phyloP scores from a whole-genome alignment of 2,329 filamentous ascomycete genomes.

The Mariannaea sp. region DNA sequence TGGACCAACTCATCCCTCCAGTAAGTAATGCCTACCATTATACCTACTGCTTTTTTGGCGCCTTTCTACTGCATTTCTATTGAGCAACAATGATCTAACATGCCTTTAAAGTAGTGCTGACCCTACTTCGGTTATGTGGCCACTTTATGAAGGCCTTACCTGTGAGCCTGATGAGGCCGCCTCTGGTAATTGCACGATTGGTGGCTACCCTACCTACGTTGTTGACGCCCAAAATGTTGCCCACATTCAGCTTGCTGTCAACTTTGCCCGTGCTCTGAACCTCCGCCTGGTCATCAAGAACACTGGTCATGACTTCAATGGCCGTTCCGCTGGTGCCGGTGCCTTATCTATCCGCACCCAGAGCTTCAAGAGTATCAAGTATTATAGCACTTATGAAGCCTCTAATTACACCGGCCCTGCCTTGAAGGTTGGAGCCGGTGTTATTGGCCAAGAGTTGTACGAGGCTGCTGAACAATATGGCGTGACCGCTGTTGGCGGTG shows the following conservation, averaged over 20 bases:
- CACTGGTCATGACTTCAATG: conserved; percentile 57
- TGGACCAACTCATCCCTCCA: conserved; percentile 37
- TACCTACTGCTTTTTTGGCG: too few relatives aligned
- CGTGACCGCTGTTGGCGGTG: conserved; percentile 57
- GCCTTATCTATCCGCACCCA: too few relatives aligned
- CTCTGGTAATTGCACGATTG: conserved; percentile 42
- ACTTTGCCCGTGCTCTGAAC: conserved; percentile 51
- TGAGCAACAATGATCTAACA: conserved; percentile 5
- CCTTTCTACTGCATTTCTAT: background rate
- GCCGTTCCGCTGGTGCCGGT: conserved; percentile 42
- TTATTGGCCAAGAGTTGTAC: conserved; percentile 54
- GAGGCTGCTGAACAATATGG: conserved; percentile 51
- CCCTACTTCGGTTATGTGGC: conserved; percentile 49
- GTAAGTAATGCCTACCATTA: conserved; percentile 17
- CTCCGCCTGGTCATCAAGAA: conserved; percentile 53
- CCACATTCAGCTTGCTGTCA: conserved; percentile 52
- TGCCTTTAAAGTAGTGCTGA: conserved; percentile 38
- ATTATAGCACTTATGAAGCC: conserved; percentile 47
- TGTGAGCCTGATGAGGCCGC: conserved; percentile 39
- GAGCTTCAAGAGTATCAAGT: conserved; percentile 47
- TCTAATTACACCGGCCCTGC: conserved; percentile 54
- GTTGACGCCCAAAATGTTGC: conserved; percentile 48
- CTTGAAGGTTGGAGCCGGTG: conserved; percentile 58
- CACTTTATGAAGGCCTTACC: conserved; percentile 46
- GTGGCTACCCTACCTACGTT: conserved; percentile 50